A percentile compares a stretch with the other conserved stretches of the same genome.
These are phyloP conservation scores for Pichia manshurica DNA, from an alignment of 805 yeast species.

Conservation along the genomic window DNA sequence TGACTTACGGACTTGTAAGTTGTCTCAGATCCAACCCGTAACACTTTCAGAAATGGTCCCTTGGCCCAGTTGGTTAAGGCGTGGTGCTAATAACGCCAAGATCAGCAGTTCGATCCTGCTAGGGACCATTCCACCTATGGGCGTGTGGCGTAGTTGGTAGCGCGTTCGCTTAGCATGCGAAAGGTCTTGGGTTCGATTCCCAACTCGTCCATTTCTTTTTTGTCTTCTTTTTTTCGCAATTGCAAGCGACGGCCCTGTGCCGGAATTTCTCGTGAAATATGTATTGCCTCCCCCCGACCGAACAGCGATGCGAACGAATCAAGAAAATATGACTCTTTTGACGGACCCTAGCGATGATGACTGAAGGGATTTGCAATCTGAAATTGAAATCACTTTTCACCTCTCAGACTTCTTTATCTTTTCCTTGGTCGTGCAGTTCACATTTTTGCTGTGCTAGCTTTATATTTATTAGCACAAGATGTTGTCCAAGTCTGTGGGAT, in stretches of 20 bases:
- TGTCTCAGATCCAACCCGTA: too few species aligned
- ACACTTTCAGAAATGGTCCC: slow-evolving; percentile 30
- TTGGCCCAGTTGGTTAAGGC: slow-evolving; percentile 43
- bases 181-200: slow-evolving; percentile 80
- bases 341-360: too few species aligned
- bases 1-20: too few species aligned
- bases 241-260: background rate
- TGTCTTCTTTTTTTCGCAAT: background rate
- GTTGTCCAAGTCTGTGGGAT: slow-evolving; percentile 8
- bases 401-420: background rate
- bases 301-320: too few species aligned
- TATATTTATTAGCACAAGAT: background rate
- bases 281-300: background rate
- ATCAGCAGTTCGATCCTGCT: slow-evolving; percentile 88
- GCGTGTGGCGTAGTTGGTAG: slow-evolving; percentile 84
- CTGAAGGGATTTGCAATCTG: too few species aligned
- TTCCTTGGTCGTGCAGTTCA: too few species aligned
- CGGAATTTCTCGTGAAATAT: background rate
- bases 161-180: slow-evolving; percentile 80
- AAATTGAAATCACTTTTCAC: background rate
- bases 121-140: slow-evolving; percentile 59
- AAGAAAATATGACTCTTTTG: too few species aligned
- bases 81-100: slow-evolving; percentile 45
- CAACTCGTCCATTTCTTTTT: slow-evolving; percentile 52
- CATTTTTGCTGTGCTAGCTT: too few species aligned